Evolutionary conservation across 2,329 filamentous ascomycete genomes (phyloP).

Genomic region (Colletotrichum neosansevieriae): DNA sequence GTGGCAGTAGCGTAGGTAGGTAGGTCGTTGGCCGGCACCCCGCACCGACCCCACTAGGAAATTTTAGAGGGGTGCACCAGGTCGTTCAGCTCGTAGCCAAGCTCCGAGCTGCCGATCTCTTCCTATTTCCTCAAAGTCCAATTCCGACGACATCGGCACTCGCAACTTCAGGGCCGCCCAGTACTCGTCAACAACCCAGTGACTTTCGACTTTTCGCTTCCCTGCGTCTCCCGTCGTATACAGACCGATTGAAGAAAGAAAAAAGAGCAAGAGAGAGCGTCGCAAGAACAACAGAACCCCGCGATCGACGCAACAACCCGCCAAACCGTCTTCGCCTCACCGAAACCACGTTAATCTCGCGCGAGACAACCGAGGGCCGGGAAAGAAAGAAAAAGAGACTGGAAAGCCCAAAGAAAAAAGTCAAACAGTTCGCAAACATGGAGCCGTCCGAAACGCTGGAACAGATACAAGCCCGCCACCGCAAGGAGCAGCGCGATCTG

Average conservation of each 20-base stretch:
- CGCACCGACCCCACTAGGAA: constrained; percentile 37
- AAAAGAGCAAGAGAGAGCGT: too few relatives aligned
- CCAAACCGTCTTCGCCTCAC: too few relatives aligned
- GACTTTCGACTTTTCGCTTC: too few relatives aligned
- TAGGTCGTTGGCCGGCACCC: neutral
- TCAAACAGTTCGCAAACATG: constrained; percentile 41
- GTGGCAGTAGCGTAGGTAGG: neutral
- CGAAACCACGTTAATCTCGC: too few relatives aligned
- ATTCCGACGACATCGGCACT: neutral
- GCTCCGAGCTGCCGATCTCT: constrained; percentile 6
- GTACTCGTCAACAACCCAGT: too few relatives aligned
- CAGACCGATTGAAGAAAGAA: too few relatives aligned
- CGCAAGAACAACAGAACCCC: too few relatives aligned
- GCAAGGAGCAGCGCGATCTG: constrained; percentile 89
- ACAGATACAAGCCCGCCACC: constrained; percentile 81
- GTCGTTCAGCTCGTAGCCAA: constrained; percentile 3
- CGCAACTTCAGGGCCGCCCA: neutral
- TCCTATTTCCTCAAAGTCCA: neutral
- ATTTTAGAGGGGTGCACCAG: constrained; percentile 19
- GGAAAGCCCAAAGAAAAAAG: too few relatives aligned
- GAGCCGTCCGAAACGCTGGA: constrained; percentile 71
- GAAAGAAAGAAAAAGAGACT: too few relatives aligned
- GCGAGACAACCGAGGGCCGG: too few relatives aligned
- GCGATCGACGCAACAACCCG: too few relatives aligned
- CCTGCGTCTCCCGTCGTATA: too few relatives aligned